Conservation (phyloP, 2,329 filamentous ascomycete genomes). For the Botrytis fabae region DNA sequence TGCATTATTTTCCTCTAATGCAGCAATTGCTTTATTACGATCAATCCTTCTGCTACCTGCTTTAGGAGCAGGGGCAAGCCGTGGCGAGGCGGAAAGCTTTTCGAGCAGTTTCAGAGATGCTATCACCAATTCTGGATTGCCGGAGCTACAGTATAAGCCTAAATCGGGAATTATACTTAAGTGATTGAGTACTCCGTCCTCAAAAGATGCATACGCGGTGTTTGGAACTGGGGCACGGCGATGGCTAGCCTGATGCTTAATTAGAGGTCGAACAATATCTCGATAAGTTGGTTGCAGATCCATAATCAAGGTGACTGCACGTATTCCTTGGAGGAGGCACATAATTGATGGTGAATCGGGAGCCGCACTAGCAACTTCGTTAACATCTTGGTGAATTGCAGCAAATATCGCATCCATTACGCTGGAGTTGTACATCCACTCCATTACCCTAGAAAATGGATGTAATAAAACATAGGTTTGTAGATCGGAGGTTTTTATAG, state of each 20-base stretch:
- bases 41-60: slow-evolving; percentile 43
- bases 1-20: slow-evolving; percentile 70
- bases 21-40: slow-evolving; percentile 82
- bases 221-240: slow-evolving; percentile 66
- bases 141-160: slow-evolving; percentile 82
- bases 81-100: slow-evolving; percentile 81
- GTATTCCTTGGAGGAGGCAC: slow-evolving; percentile 75
- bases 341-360: slow-evolving; percentile 80
- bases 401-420: slow-evolving; percentile 78
- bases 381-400: slow-evolving; percentile 73
- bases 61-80: slow-evolving; percentile 42
- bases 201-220: slow-evolving; percentile 80
- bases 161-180: slow-evolving; percentile 77
- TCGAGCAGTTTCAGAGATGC: slow-evolving; percentile 80
- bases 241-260: slow-evolving; percentile 65
- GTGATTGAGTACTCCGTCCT: slow-evolving; percentile 84
- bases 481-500: slow-evolving; percentile 73
- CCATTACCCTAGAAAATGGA: slow-evolving; percentile 92
- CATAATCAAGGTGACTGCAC: slow-evolving; percentile 79
- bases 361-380: slow-evolving; percentile 69
- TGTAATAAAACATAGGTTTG: slow-evolving; percentile 82
- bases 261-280: slow-evolving; percentile 77
- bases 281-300: slow-evolving; percentile 90
- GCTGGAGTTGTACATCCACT: slow-evolving; percentile 95
- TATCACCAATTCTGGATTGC: slow-evolving; percentile 77